These are phyloP conservation scores for Marchantia polymorpha DNA, from an alignment of 225 moss, liverwort and hornwort species.

Conservation along the genomic window DNA sequence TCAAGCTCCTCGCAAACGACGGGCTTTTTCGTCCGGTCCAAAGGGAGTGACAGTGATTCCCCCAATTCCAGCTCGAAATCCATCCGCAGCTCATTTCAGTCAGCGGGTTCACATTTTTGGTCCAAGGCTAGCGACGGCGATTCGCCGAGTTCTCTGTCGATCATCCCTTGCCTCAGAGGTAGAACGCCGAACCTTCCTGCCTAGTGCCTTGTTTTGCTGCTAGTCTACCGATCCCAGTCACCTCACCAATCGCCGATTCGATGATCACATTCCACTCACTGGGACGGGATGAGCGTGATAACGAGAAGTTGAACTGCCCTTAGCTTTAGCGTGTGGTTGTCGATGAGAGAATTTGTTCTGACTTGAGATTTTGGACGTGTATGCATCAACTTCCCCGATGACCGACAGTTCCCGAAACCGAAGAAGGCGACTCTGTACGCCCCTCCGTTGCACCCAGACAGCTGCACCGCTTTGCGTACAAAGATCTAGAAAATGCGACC, in stretches of 20 bases:
- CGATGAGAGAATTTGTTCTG: background rate
- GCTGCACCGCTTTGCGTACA: constrained; percentile 1
- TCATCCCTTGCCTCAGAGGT: constrained; percentile 10
- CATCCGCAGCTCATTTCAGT: background rate
- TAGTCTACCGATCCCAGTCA: too few species aligned
- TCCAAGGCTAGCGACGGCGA: background rate
- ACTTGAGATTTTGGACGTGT: background rate
- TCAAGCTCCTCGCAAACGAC: background rate
- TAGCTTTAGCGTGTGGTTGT: background rate
- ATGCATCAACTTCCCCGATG: background rate
- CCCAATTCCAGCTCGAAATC: background rate
- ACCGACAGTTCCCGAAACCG: background rate
- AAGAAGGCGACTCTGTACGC: background rate
- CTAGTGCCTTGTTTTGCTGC: too few species aligned
- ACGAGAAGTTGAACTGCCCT: background rate
- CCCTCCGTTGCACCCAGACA: background rate
- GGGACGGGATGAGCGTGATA: too few species aligned
- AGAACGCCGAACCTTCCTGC: background rate
- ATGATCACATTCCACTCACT: too few species aligned
- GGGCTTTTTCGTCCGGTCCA: background rate
- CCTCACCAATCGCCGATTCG: too few species aligned
- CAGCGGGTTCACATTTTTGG: background rate
- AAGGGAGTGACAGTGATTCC: background rate
- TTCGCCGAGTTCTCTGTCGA: background rate
- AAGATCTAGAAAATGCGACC: constrained; percentile 12